Evolutionary conservation across 1,139 yeast genomes (phyloP), one percentile per base, ranked within the genome.

Genomic region (Kodamaea ohmeri): DNA sequence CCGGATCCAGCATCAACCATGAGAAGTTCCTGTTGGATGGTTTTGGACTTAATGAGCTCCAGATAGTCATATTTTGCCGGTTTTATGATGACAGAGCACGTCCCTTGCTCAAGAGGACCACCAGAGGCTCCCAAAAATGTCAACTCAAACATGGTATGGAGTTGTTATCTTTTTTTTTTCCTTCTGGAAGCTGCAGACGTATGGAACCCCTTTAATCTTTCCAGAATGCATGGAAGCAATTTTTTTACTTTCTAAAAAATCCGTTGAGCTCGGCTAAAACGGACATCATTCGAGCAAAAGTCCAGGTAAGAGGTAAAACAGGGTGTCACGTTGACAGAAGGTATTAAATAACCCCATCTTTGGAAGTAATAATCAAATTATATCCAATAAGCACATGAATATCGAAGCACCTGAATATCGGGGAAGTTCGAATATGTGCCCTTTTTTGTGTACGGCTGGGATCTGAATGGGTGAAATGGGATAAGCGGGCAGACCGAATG

Each of bases 1-100:
- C 95, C 89, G 4, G 83, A 68, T 0, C 97, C 97, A 2, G 88
- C 95, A 56, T 89, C 97, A 7, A 89, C 59, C 9, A 84, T 43
- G 5, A 83, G 50, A 32, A 72, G 63, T 25, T 72, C 69, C 35
- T 47, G 46, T 4, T 19, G 36, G 26, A 54, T 45, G 19, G 48
- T 38, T 6, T 61, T 51, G 1, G 46, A 40, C 3, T n/a, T 14
- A 2, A 72, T 32, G 2, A 76, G 60, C 2, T 65, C 58, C 2
- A 48, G 35, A 48, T 69, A 80, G 0, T 72, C 48, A 1, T 71
- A 44, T 3, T 54, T 43, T 1, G 69, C 52, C 0, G 90, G 82
- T 49, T 85, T 83, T 21, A 88, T 51, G 36, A 88, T 60, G 38
- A 80, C 73, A 4, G 87, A 71, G 46, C 90, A 84, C 3, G 83